Base-by-base conservation (phyloP, 2,329 filamentous ascomycete species). In the Penicillium brasilianum region DNA sequence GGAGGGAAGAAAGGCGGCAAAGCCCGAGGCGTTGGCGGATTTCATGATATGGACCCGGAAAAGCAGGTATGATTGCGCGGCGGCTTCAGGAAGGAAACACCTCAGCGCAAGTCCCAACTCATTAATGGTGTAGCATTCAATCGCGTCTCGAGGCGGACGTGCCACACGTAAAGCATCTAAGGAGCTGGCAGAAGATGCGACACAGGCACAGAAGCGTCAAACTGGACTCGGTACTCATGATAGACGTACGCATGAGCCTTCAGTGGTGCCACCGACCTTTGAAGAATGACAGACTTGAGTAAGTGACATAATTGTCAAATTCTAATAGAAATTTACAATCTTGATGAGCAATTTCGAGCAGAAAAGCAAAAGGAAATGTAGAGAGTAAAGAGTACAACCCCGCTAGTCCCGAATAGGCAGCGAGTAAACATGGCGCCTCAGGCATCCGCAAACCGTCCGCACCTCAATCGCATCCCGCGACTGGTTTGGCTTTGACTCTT, bases 1-100 rank as follows among this genome's bases (percentile, higher is more conserved):
- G 70, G 71, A 32, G 72, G 71, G 0, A 64, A 63, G 25, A 74
- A 72, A 36, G 70, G 71, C 36, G 71, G 71, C 16, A 71, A 67
- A 57, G 67, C 69, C 28, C 63, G 57, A 20, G 71, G 69, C 6
- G 64, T 64, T 13, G 70, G 71, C 36, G 70, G 70, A 25, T 72
- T 72, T 48, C 70, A 70, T 39, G 53, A 65, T 16, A 73, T 72
- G 69, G 68, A 74, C 36, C 65, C 69, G 1, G 60, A 68, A 43
- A 74, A 74, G 59, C 72, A 72, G 65, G 72, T 73, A 68, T 60
- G 41, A 57, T 16, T 14, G 13, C 36, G 25, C 5, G 11, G 53
- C 30, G 28, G n/a, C 16, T 32, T n/a, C 36, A 41, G 3, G 32
- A 18, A 14, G 36, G 16, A 8, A 9, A 25, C 57, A 30, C 55